Evolutionary conservation across 2,329 filamentous ascomycete species (phyloP).

Genomic region (Coccinonectria pachysandricola): DNA sequence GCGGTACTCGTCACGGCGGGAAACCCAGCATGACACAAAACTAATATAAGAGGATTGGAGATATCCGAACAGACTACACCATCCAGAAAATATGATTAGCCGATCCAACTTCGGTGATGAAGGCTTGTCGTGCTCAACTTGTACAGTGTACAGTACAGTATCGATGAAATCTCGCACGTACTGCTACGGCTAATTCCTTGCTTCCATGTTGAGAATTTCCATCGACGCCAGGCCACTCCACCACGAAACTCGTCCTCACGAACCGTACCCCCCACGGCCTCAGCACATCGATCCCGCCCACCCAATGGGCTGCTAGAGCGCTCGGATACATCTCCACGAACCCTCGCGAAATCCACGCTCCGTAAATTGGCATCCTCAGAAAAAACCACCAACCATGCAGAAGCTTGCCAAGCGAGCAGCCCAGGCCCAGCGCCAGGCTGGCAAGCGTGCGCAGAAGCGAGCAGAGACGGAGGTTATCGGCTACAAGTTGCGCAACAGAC

Average conservation of each 20-base stretch:
- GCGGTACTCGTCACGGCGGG: too few species aligned
- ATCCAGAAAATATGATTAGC: too few species aligned
- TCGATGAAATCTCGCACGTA: conserved; percentile 1
- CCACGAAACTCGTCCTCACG: conserved; percentile 15
- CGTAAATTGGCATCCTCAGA: too few species aligned
- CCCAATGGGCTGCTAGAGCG: conserved; percentile 18
- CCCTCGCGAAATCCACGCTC: conserved; percentile 3
- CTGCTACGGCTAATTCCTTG: conserved; percentile 12
- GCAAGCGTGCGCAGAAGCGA: conserved; percentile 34
- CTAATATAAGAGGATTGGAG: too few species aligned
- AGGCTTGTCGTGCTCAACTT: not conserved
- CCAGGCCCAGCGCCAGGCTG: conserved; percentile 55
- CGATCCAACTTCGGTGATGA: too few species aligned
- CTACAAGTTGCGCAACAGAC: conserved; percentile 21
- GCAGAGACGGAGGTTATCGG: conserved; percentile 22
- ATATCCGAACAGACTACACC: too few species aligned
- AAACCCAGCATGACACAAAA: too few species aligned
- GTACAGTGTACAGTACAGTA: conserved; percentile 10
- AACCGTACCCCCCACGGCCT: conserved; percentile 14
- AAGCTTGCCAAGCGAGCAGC: conserved; percentile 57
- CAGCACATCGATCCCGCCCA: conserved; percentile 11
- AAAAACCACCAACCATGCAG: conserved; percentile 48
- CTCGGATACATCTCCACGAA: conserved; percentile 6
- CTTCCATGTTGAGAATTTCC: conserved; percentile 18
- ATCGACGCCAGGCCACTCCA: conserved; percentile 18